Evolutionary conservation across 2,329 filamentous ascomycete genomes (phyloP).

Genomic region (Chrysosporium queenslandicum): DNA sequence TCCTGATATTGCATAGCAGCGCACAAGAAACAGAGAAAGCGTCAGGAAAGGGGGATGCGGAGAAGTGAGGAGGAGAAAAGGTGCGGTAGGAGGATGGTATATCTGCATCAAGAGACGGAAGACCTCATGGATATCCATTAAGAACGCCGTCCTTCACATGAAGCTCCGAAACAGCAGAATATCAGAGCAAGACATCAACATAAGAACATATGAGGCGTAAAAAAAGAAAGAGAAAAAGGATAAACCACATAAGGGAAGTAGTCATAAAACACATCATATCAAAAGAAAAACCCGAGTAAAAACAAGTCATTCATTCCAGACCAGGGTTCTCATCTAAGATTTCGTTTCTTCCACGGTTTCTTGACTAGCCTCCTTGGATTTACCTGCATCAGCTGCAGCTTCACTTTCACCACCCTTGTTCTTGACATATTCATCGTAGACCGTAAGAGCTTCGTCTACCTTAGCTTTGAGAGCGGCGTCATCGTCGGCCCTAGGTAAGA

Average conservation of each 20-base stretch:
- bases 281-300: conserved; percentile 15
- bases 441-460: conserved; percentile 92
- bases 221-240: conserved; percentile 3
- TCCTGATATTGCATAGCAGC: conserved; percentile 7
- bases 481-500: conserved; percentile 64
- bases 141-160: conserved; percentile 14
- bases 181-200: conserved; percentile 12
- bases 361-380: conserved; percentile 37
- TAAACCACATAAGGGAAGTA: conserved; percentile 13
- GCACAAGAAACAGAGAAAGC: conserved; percentile 7
- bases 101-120: conserved; percentile 6
- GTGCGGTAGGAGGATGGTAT: conserved; percentile 6
- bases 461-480: conserved; percentile 81
- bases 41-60: conserved; percentile 6
- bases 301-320: conserved; percentile 10
- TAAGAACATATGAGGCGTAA: conserved; percentile 7
- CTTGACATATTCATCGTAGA: conserved; percentile 99
- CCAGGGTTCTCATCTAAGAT: conserved; percentile 13
- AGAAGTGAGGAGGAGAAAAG: conserved; percentile 9
- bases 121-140: conserved; percentile 13
- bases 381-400: conserved; percentile 33
- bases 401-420: conserved; percentile 49
- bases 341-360: conserved; percentile 29
- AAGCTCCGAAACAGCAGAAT: conserved; percentile 11
- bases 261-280: conserved; percentile 16